A percentile compares a stretch with the other conserved stretches of the same genome.
These are phyloP conservation scores for Pseudogymnoascus sp. DNA, from an alignment of 2,329 filamentous ascomycete genomes.

Conservation along the genomic window DNA sequence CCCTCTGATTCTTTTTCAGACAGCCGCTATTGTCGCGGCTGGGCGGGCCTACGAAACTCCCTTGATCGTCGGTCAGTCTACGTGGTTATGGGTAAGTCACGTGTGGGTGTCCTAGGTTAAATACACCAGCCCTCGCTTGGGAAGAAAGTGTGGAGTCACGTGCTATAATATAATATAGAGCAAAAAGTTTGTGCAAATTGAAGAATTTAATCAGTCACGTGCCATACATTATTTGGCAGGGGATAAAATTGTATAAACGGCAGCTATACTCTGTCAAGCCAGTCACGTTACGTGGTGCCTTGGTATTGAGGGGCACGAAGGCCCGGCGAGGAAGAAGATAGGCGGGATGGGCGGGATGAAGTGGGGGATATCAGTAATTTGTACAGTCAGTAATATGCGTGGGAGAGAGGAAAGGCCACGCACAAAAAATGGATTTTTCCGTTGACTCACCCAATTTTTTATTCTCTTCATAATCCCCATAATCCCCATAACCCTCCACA, in stretches of 20 bases:
- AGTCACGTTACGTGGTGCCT: constrained; percentile 3
- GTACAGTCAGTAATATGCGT: constrained; percentile 4
- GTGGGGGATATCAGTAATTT: constrained; percentile 8
- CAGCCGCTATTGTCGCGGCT: not conserved
- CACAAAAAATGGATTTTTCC: constrained; percentile 9
- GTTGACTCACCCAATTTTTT: constrained; percentile 6
- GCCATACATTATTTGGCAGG: not conserved
- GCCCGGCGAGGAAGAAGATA: not conserved
- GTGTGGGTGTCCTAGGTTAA: not conserved
- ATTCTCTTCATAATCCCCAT: not conserved
- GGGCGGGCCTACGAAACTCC: not conserved
- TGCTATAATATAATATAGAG: not conserved
- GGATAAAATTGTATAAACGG: not conserved
- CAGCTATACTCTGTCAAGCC: constrained; percentile 5
- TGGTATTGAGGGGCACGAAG: not conserved
- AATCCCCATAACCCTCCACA: not conserved
- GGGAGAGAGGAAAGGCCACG: not conserved
- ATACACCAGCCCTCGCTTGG: not conserved
- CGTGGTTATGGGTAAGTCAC: not conserved
- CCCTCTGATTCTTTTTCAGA: not conserved
- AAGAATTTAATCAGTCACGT: not conserved
- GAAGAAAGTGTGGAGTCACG: not conserved
- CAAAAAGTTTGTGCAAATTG: not conserved
- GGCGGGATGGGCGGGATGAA: constrained; percentile 3
- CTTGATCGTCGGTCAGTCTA: not conserved